Evolutionary conservation across 305 asterid genomes (phyloP).

Genomic region (Fraxinus albicans): DNA sequence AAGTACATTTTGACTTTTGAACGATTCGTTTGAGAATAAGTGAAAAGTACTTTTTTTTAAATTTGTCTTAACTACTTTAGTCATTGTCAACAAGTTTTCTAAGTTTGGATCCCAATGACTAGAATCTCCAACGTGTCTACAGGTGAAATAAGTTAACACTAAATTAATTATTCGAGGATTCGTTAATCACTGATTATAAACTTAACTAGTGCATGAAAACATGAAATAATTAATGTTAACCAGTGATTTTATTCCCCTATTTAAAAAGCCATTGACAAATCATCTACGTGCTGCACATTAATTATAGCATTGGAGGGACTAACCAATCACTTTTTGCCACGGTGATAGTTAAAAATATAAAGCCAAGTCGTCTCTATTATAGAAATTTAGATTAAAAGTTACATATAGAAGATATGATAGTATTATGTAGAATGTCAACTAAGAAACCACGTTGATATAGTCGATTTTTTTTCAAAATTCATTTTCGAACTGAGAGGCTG

Average conservation of each 20-base stretch:
- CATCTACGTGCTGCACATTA: neutral
- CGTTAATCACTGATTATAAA: neutral
- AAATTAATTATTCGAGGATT: neutral
- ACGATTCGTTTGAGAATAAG: too few species aligned
- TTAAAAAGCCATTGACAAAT: neutral
- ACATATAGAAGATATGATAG: neutral
- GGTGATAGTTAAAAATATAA: neutral
- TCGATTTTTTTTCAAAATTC: neutral
- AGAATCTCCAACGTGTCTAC: neutral
- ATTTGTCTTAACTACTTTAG: neutral
- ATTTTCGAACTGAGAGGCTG: neutral
- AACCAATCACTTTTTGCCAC: neutral
- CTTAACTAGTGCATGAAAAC: neutral
- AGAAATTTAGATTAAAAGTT: neutral
- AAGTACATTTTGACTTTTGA: neutral
- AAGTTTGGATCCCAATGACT: neutral
- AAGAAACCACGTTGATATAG: neutral
- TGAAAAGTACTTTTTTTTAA: neutral
- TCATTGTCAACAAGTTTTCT: neutral
- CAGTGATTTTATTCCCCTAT: neutral
- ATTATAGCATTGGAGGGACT: neutral
- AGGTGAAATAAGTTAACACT: neutral
- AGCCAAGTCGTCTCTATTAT: neutral
- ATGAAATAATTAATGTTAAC: neutral
- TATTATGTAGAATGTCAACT: neutral